Conservation (phyloP, 2,329 filamentous ascomycete genomes). For the Verruconis gallopava region DNA sequence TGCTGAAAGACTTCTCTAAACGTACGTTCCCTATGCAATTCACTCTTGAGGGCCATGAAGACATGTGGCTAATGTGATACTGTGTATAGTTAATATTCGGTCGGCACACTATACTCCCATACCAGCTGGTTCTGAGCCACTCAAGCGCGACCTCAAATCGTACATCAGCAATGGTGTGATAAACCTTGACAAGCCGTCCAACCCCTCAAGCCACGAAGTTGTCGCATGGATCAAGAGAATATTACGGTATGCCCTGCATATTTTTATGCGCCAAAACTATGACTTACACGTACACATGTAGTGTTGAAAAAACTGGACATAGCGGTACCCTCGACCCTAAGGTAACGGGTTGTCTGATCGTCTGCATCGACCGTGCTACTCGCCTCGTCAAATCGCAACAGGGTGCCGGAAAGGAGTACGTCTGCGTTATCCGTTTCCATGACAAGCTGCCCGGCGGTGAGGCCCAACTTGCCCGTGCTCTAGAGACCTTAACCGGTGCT, state of each 20-base stretch:
- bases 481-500: slow-evolving; percentile 92
- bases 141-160: slow-evolving; percentile 90
- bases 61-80: not conserved
- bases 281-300: slow-evolving; percentile 24
- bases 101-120: slow-evolving; percentile 97
- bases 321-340: slow-evolving; percentile 97
- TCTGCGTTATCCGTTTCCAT: slow-evolving; percentile 87
- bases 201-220: slow-evolving; percentile 96
- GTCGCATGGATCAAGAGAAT: slow-evolving; percentile 99
- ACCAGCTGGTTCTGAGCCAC: slow-evolving; percentile 77
- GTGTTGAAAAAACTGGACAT: slow-evolving; percentile 93
- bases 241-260: slow-evolving; percentile 48
- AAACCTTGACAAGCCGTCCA: slow-evolving; percentile 95
- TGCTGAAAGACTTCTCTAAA: slow-evolving; percentile 93
- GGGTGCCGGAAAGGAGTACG: slow-evolving; percentile 97
- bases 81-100: slow-evolving; percentile 64
- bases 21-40: slow-evolving; percentile 41
- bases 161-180: slow-evolving; percentile 97
- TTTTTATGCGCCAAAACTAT: slow-evolving; percentile 15
- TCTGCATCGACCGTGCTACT: slow-evolving; percentile 92
- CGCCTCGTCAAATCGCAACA: slow-evolving; percentile 98
- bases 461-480: slow-evolving; percentile 80
- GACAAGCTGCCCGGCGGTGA: slow-evolving; percentile 90
- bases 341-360: slow-evolving; percentile 90
- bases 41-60: not conserved